Percentiles rank a stretch among this genome's conserved stretches.
phyloP scores from a whole-genome alignment of 805 yeast genomes.

The Candida sithepensis region DNA sequence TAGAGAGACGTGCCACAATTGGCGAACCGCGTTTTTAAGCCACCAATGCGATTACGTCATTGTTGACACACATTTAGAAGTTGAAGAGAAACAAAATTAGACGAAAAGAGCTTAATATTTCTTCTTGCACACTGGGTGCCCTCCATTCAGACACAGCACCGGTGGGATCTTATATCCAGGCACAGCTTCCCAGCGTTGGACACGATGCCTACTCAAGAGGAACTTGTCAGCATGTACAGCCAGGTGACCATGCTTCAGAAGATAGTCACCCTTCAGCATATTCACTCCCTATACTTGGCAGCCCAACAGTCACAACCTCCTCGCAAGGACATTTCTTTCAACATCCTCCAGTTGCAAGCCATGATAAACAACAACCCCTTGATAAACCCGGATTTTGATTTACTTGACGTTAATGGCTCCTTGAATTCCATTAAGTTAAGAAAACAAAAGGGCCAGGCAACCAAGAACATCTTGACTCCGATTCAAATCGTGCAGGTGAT shows the following conservation, averaged over 20 bases:
- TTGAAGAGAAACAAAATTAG: too few relatives aligned
- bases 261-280: conserved; percentile 35
- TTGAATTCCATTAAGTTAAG: conserved; percentile 19
- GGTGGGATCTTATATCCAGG: too few relatives aligned
- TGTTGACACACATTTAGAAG: too few relatives aligned
- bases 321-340: conserved; percentile 33
- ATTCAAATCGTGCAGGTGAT: conserved; percentile 35
- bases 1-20: too few relatives aligned
- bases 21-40: too few relatives aligned
- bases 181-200: not conserved
- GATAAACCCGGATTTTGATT: conserved; percentile 33
- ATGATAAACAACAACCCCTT: conserved; percentile 36
- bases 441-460: conserved; percentile 17
- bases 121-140: too few relatives aligned
- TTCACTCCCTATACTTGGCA: conserved; percentile 33
- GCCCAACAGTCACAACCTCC: conserved; percentile 32
- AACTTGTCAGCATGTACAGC: conserved; percentile 25
- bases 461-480: conserved; percentile 27
- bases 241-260: conserved; percentile 32
- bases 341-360: conserved; percentile 32
- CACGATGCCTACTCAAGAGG: conserved; percentile 26
- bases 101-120: too few relatives aligned
- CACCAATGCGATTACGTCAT: too few relatives aligned
- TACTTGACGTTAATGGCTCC: conserved; percentile 29
- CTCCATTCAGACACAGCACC: too few relatives aligned